Evolutionary conservation across 305 asterid species (phyloP), one percentile per base, ranked within the genome.

Genomic region (Petunia hybrid): DNA sequence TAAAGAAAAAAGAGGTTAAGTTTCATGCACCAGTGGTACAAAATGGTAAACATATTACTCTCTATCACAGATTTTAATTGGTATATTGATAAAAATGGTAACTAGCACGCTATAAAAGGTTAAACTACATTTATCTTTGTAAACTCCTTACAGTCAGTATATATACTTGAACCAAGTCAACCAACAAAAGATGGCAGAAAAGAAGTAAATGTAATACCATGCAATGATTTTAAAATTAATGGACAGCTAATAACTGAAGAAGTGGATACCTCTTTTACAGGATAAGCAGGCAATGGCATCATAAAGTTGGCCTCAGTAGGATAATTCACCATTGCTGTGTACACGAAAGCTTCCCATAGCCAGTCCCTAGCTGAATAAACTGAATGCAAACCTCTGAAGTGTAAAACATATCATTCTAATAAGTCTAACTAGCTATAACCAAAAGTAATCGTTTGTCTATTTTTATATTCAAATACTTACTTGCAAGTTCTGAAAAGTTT

Each of bases 221-320:
- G 57, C n/a, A 51, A 10, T 10, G 57, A 48, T 48, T 46, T 46
- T 48, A 12, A 8, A 48, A 48, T 12, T 4, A 48, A 48, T 8
- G 8, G 8, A 48, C 12, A 2, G 55, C 55, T 48, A 48, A 48
- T 48, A 6, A 45, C 4, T 2, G 53, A 48, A 14, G 63, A 12
- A 41, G 14, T 62, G 10, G 13, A n/a, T 76, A 93, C 98, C 93
- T 89, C 84, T 76, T 83, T 70, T 43, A 93, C 97, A 4, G 98
- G 98, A 81, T 87, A 91, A 76, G 98, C 95, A 69, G 97, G 98
- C 43, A 93, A 83, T 62, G 89, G 93, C 88, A 82, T 93, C 95
- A 89, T 85, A 55, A 93, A 93, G 80, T 89, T 93, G 51, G 97
- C 89, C 82, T 81, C 85, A 6, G 91, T 90, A 1, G 94, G 95